Evolutionary conservation across 768 basidiomycete genomes (phyloP), one percentile per base, ranked within the genome.

Genomic region (Phanerochaete sordida): DNA sequence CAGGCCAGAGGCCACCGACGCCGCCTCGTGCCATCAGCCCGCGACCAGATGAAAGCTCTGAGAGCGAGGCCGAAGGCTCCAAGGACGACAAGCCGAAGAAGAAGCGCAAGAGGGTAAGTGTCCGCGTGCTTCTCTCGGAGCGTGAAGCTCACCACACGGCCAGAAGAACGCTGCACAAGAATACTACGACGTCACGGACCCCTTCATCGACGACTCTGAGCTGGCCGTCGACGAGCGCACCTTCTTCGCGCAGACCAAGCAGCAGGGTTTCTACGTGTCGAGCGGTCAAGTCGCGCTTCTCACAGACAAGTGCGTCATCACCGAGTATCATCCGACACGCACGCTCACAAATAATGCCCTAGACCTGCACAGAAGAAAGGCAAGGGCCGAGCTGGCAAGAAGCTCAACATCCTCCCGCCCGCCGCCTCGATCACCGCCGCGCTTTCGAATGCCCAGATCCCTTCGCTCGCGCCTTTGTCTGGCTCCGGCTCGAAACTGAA

Each of bases 151-250:
- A 46, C 19, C 45, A 9, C 35, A 2, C 24, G 9, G 33, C 57
- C 76, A 79, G 68, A 68, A 72, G 71, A 86, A 85, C 69, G 82
- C 78, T 58, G 77, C 79, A 0, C 75, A 84, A 23, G 91, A 90
- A 69, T 92, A 94, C 68, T 99, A 99, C 78, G 96, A 99, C 75
- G 79, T 87, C 21, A 76, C 80, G 0, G 97, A 99, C 75, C 90
- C 93, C 0, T 98, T 98, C 76, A 97, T 99, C 69, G 97, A 99
- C 79, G 97, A 99, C 74, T 93, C 93, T 1, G 96, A 98, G 69
- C 78, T 96, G 58, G 87, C 85, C 26, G 76, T 95, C 48, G 95
- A 98, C 76, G 87, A 95, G 69, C 87, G 96, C 4, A 94, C 90
- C 1, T 93, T 83, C 75, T 91, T 95, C 66, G 93, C 90, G 4